Percentiles rank a stretch among this genome's conserved stretches.
phyloP scores from a whole-genome alignment of 2,329 filamentous ascomycete species.

The Aspergillus clavatus region DNA sequence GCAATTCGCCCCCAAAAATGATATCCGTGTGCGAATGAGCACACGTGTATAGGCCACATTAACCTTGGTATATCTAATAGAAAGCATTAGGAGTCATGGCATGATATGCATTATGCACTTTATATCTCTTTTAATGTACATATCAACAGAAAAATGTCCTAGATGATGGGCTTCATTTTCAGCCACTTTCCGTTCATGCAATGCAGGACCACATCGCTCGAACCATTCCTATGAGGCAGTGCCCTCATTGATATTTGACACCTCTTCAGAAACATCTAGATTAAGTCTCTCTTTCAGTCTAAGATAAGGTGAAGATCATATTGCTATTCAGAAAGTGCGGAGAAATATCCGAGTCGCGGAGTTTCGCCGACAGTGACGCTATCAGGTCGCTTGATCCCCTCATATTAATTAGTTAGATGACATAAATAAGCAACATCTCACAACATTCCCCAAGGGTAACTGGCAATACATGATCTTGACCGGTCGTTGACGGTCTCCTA shows the following conservation, averaged over 20 bases:
- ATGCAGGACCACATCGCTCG: no score
- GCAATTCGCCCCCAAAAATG: slow-evolving; percentile 48
- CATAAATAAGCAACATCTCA: no score
- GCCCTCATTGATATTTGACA: no score
- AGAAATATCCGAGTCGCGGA: slow-evolving; percentile 17
- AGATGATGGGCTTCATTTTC: no score
- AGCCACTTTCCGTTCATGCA: no score
- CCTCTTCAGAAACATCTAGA: no score
- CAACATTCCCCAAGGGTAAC: no score
- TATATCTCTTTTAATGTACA: not conserved
- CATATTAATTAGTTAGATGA: no score
- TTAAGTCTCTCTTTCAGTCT: no score
- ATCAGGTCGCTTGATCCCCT: not conserved
- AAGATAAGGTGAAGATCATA: no score
- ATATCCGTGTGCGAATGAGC: slow-evolving; percentile 53
- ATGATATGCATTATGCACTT: not conserved
- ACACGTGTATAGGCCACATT: slow-evolving; percentile 28
- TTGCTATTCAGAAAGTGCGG: slow-evolving; percentile 3
- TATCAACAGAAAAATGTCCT: no score
- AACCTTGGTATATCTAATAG: not conserved
- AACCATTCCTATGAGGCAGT: no score
- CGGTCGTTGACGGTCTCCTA: not conserved
- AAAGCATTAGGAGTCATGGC: not conserved
- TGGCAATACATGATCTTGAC: not conserved
- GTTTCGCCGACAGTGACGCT: slow-evolving; percentile 7